Conservation (phyloP, 331 rosid genomes). For the Malus hybrid region DNA sequence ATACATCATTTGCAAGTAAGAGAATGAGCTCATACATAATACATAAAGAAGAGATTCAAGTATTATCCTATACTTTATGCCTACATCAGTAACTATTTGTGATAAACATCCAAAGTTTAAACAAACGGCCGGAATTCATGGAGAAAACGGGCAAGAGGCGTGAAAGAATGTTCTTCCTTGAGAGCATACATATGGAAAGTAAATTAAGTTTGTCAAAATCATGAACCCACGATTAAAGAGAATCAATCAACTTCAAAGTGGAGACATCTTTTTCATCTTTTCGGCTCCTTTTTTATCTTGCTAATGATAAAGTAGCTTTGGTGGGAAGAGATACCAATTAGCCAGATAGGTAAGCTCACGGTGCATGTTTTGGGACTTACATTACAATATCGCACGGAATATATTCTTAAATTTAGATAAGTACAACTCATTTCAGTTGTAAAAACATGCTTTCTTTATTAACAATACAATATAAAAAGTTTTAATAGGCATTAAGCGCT, state of each 20-base stretch:
- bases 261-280: neutral
- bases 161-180: neutral
- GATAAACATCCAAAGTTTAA: neutral
- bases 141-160: neutral
- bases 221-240: neutral
- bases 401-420: too few species aligned
- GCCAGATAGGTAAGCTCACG: neutral
- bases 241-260: neutral
- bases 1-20: too few species aligned
- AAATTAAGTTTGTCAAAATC: neutral
- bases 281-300: neutral
- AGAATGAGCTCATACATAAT: too few species aligned
- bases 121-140: neutral
- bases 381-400: too few species aligned
- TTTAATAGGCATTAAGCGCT: fast-evolving
- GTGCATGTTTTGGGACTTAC: too few species aligned
- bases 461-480: too few species aligned
- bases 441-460: too few species aligned
- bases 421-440: too few species aligned
- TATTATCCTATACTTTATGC: too few species aligned
- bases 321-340: neutral
- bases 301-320: neutral
- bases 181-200: neutral
- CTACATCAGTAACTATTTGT: too few species aligned
- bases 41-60: too few species aligned